phyloP scores from a whole-genome alignment of 1,139 yeast species.

The Magnusiomyces tetraspermus region DNA sequence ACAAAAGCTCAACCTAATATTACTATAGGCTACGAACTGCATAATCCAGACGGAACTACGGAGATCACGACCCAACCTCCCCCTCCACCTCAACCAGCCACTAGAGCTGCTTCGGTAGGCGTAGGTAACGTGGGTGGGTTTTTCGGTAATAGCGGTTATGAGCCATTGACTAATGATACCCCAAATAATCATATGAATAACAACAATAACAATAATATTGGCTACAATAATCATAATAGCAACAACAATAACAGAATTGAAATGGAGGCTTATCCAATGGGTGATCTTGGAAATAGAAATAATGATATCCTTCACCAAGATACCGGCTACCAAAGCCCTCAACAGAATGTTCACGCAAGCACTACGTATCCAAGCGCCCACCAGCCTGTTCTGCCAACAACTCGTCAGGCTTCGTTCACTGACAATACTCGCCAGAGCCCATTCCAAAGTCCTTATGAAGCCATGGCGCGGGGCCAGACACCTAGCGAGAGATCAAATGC shows the following conservation, averaged over 20 bases:
- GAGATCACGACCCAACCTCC: background rate
- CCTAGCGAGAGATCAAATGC: background rate
- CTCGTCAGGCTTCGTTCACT: too few relatives aligned
- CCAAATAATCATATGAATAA: too few relatives aligned
- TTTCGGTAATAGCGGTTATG: background rate
- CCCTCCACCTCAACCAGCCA: background rate
- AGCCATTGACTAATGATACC: background rate
- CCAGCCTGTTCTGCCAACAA: too few relatives aligned
- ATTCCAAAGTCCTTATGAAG: background rate
- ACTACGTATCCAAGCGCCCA: too few relatives aligned
- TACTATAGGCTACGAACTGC: background rate
- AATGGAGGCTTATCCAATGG: constrained; percentile 6
- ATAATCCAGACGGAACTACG: background rate
- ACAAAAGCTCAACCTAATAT: background rate
- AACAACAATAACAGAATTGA: background rate
- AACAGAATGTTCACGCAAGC: too few relatives aligned
- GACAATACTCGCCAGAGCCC: too few relatives aligned
- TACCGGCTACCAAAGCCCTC: too few relatives aligned
- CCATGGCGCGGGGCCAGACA: background rate
- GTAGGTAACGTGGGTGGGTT: background rate
- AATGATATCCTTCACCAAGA: background rate
- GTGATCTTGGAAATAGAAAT: background rate
- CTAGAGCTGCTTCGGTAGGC: too few relatives aligned
- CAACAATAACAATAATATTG: background rate
- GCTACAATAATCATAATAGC: background rate